Percentiles rank a stretch among this genome's conserved stretches.
Conservation (phyloP, 345 rosid species). For the Arabis hirsuta region DNA sequence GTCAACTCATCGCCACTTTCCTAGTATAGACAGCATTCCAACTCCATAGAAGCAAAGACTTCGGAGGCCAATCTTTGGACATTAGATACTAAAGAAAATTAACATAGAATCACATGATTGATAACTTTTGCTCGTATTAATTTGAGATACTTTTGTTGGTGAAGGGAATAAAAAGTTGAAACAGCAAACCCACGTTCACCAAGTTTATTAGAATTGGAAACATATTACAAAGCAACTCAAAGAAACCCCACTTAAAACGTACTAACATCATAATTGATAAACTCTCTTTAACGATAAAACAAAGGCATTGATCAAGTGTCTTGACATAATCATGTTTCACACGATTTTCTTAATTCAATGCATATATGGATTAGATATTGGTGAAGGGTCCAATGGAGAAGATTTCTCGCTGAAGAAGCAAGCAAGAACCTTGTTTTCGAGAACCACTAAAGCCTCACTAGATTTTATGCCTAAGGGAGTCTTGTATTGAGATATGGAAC, state of each 20-base stretch:
- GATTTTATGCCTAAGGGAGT: conserved; percentile 60
- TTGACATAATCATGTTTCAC: not conserved
- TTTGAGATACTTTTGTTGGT: no score
- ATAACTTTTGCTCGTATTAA: no score
- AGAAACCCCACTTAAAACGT: not conserved
- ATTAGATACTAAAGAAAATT: no score
- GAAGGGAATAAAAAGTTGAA: no score
- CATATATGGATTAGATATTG: not conserved
- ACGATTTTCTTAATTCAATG: not conserved
- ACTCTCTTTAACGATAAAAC: no score
- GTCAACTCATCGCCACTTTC: no score
- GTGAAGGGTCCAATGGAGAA: not conserved
- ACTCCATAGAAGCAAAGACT: no score
- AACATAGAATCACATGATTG: no score
- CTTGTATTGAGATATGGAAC: conserved; percentile 67
- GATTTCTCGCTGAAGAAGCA: conserved; percentile 7
- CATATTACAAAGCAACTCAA: not conserved
- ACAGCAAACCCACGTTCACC: not conserved
- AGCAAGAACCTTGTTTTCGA: not conserved
- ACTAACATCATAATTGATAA: not conserved
- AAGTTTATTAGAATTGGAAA: not conserved
- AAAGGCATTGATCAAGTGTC: no score
- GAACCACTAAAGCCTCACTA: conserved; percentile 36
- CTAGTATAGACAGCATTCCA: no score
- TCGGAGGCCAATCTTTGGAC: no score